Evolutionary conservation across 2,329 filamentous ascomycete genomes (phyloP).

Genomic region (Venturia carpophila): DNA sequence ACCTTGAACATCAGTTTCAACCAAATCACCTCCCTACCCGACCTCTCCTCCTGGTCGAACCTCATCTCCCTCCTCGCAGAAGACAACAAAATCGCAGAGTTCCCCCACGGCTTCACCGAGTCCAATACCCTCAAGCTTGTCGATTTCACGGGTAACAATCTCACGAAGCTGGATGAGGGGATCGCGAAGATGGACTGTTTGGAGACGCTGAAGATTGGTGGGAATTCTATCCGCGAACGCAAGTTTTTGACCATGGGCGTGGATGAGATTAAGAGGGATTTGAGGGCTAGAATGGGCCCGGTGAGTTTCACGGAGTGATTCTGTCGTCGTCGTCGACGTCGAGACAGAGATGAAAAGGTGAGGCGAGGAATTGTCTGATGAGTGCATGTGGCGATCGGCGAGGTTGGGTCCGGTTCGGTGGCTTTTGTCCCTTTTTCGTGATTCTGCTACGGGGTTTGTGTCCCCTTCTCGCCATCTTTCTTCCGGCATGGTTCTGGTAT

Average conservation of each 20-base stretch:
- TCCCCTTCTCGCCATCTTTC: neutral
- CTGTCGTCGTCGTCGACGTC: neutral
- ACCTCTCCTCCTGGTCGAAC: conserved; percentile 64
- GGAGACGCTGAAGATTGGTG: conserved; percentile 65
- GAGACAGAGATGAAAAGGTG: neutral
- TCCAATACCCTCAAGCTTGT: conserved; percentile 64
- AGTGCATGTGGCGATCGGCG: neutral
- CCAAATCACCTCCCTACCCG: conserved; percentile 62
- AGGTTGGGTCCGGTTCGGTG: neutral
- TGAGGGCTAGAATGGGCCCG: conserved; percentile 60
- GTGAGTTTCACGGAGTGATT: neutral
- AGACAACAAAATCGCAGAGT: conserved; percentile 67
- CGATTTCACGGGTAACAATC: conserved; percentile 79
- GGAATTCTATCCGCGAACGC: conserved; percentile 85
- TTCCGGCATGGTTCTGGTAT: neutral
- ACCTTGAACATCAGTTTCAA: conserved; percentile 75
- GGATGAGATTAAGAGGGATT: conserved; percentile 68
- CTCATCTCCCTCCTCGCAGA: conserved; percentile 68
- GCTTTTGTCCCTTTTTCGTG: neutral
- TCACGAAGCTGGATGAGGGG: conserved; percentile 65
- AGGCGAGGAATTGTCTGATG: neutral
- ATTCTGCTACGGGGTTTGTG: neutral
- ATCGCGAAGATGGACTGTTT: conserved; percentile 74
- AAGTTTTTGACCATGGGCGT: conserved; percentile 75
- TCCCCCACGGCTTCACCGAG: conserved; percentile 68